Conservation (phyloP, 1,284 basidiomycete species). For the Ceratobasidium sp. region DNA sequence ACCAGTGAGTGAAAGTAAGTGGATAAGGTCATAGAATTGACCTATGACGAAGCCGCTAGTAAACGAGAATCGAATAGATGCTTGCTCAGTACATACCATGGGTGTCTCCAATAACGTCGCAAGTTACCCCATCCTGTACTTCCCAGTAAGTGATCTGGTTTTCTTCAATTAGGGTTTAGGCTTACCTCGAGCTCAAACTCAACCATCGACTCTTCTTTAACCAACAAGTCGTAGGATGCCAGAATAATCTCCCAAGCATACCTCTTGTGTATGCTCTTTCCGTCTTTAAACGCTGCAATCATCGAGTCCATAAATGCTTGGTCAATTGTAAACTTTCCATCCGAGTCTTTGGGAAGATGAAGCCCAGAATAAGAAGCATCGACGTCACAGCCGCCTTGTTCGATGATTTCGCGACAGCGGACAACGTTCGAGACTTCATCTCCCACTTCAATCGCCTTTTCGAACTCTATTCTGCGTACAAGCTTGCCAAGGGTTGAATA, state of each 20-base stretch:
- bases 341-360: constrained; percentile 54
- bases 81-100: constrained; percentile 63
- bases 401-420: constrained; percentile 78
- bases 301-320: constrained; percentile 83
- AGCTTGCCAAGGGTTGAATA: not conserved
- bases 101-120: constrained; percentile 92
- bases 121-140: constrained; percentile 70
- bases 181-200: constrained; percentile 69
- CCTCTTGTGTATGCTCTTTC: constrained; percentile 84
- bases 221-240: constrained; percentile 80
- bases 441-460: constrained; percentile 92
- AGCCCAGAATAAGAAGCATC: constrained; percentile 76
- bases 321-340: constrained; percentile 69
- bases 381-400: constrained; percentile 77
- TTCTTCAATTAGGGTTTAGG: not conserved
- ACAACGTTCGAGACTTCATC: constrained; percentile 81
- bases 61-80: not conserved
- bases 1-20: constrained; percentile 87
- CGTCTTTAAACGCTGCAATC: constrained; percentile 92
- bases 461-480: constrained; percentile 76
- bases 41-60: constrained; percentile 56
- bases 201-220: constrained; percentile 83
- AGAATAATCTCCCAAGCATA: constrained; percentile 97
- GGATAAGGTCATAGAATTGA: constrained; percentile 93
- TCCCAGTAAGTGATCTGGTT: not conserved